A percentile compares a stretch with the other conserved stretches of the same genome.
Evolutionary conservation across 441 rosid genomes (phyloP).

Genomic region (Breynia disticha): DNA sequence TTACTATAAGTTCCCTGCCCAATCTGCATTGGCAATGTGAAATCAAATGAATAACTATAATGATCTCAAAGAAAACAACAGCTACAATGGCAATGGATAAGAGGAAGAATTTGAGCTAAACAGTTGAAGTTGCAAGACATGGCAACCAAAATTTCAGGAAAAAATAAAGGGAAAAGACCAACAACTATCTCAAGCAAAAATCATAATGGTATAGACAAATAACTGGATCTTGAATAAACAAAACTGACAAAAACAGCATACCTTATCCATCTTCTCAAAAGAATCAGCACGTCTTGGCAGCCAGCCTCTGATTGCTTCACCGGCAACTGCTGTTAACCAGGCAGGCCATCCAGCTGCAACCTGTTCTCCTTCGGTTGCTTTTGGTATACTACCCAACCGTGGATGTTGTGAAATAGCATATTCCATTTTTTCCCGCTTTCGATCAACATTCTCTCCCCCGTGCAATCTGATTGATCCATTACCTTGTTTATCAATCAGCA

Average conservation of each 20-base stretch:
- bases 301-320: constrained; percentile 95
- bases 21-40: constrained; percentile 47
- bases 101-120: not conserved
- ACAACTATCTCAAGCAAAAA: too few species aligned
- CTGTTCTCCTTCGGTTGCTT: constrained; percentile 77
- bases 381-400: constrained; percentile 50
- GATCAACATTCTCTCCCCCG: constrained; percentile 44
- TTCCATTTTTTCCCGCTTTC: constrained; percentile 65
- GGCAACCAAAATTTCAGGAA: not conserved
- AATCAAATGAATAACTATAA: constrained; percentile 10
- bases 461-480: constrained; percentile 49
- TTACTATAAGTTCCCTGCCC: constrained; percentile 99
- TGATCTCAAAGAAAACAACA: constrained; percentile 7
- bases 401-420: constrained; percentile 46
- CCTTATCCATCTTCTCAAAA: constrained; percentile 93
- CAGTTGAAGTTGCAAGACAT: not conserved
- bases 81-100: not conserved
- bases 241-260: constrained; percentile 26
- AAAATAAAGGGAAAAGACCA: too few species aligned
- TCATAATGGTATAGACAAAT: not conserved
- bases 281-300: constrained; percentile 92
- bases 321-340: constrained; percentile 93
- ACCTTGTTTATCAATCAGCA: constrained; percentile 53
- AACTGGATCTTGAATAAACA: not conserved
- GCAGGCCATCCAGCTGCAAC: constrained; percentile 98